A percentile compares a stretch with the other conserved stretches of the same genome.
These are phyloP conservation scores for Lodderomyces parapsilosis DNA, from an alignment of 1,139 yeast genomes.

Conservation along the genomic window DNA sequence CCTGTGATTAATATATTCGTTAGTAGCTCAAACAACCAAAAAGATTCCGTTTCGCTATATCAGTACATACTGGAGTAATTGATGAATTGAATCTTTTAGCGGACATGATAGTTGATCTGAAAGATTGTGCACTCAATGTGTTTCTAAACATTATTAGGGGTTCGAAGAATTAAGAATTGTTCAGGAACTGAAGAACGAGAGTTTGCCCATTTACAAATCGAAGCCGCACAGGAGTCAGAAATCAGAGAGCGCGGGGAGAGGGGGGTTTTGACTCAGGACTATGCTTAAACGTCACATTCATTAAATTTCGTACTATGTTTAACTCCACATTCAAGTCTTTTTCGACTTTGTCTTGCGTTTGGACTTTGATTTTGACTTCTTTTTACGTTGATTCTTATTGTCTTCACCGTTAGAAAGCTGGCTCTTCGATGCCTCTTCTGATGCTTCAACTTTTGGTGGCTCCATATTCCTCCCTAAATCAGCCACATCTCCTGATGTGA, in stretches of 20 bases:
- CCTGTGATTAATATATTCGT: constrained; percentile 32
- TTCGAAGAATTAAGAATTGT: not conserved
- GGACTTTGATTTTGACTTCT: constrained; percentile 26
- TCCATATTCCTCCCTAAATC: constrained; percentile 5
- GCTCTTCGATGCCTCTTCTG: constrained; percentile 23
- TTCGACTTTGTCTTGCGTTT: constrained; percentile 18
- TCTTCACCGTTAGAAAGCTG: constrained; percentile 26
- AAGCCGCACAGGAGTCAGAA: not conserved
- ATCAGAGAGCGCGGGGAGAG: not conserved
- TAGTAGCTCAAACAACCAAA: not conserved
- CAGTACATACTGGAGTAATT: constrained; percentile 44
- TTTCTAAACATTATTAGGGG: constrained; percentile 6
- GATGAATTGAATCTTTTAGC: constrained; percentile 28
- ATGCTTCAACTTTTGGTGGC: constrained; percentile 5
- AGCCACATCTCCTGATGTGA: constrained; percentile 19
- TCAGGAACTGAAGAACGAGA: too few species aligned
- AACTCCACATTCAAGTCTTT: not conserved
- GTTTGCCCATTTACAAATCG: too few species aligned
- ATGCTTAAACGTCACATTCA: not conserved
- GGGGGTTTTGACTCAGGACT: not conserved
- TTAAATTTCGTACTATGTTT: constrained; percentile 3
- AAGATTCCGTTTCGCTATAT: not conserved
- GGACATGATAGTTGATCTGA: constrained; percentile 24
- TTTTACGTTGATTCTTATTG: constrained; percentile 19
- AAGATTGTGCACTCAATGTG: constrained; percentile 19